Conservation (phyloP, 805 yeast genomes). For the Wickerhamiella parazyma region DNA sequence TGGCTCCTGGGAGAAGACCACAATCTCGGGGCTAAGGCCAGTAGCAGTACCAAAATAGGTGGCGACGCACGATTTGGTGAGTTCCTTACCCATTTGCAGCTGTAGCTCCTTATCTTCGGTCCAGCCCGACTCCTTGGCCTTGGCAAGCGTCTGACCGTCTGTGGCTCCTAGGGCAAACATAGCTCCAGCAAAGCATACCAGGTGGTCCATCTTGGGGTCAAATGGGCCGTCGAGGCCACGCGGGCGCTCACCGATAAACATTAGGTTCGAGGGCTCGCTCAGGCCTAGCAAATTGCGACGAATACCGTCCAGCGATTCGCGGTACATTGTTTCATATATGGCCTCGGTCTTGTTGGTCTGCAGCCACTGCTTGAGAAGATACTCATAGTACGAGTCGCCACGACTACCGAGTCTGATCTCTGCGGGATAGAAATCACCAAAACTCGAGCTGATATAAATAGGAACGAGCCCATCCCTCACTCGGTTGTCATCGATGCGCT, state of each 20-base stretch:
- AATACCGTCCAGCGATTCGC: constrained; percentile 28
- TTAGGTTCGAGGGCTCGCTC: constrained; percentile 29
- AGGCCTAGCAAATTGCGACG: constrained; percentile 31
- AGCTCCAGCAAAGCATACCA: constrained; percentile 42
- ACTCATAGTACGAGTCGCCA: constrained; percentile 56
- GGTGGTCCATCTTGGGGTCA: constrained; percentile 30
- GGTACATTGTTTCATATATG: constrained; percentile 21
- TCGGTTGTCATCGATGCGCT: constrained; percentile 48
- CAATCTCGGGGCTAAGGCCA: constrained; percentile 83
- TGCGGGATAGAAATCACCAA: constrained; percentile 52
- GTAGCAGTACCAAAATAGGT: constrained; percentile 40
- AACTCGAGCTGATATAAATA: constrained; percentile 59
- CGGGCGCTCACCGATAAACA: constrained; percentile 23
- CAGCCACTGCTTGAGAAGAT: constrained; percentile 35
- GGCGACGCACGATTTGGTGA: constrained; percentile 30
- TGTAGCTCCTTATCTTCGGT: constrained; percentile 32
- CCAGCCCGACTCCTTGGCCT: constrained; percentile 14
- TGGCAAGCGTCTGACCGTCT: constrained; percentile 27
- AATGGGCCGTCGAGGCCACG: constrained; percentile 14
- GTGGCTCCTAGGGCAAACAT: constrained; percentile 35
- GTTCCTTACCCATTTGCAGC: constrained; percentile 29
- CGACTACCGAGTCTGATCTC: constrained; percentile 74
- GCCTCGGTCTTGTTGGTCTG: constrained; percentile 30
- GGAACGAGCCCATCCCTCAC: constrained; percentile 72
- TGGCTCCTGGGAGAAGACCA: constrained; percentile 53